Conservation (phyloP, 305 asterid species). For the Andrographis paniculata region DNA sequence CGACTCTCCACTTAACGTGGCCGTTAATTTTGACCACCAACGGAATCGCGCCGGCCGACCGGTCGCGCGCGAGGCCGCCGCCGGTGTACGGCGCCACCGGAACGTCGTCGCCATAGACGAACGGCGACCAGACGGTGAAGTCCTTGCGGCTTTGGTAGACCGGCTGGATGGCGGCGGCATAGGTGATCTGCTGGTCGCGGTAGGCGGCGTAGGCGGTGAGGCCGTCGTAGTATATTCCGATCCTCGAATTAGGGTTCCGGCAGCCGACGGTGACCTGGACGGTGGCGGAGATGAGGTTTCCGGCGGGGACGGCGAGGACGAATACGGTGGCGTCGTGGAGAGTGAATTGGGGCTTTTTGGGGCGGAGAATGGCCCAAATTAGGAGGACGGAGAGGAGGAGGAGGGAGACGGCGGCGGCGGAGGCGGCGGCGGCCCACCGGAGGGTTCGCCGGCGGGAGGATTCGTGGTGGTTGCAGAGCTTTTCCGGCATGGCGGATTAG, state of each 20-base stretch:
- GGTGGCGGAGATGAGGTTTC: conserved; percentile 51
- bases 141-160: conserved; percentile 67
- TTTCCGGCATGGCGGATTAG: conserved; percentile 32
- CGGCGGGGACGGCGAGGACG: conserved; percentile 53
- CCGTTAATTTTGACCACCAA: conserved; percentile 41
- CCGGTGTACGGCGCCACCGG: conserved; percentile 73
- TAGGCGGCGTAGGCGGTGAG: conserved; percentile 41
- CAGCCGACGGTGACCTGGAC: conserved; percentile 47
- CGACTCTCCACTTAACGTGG: conserved; percentile 55
- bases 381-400: conserved; percentile 39
- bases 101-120: conserved; percentile 43
- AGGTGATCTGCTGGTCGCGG: conserved; percentile 58
- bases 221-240: conserved; percentile 58
- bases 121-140: conserved; percentile 62
- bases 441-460: conserved; percentile 13
- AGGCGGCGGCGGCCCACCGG: conserved; percentile 22
- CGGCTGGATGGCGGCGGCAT: conserved; percentile 40
- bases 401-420: conserved; percentile 26
- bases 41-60: conserved; percentile 33
- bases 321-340: conserved; percentile 73
- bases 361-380: conserved; percentile 54
- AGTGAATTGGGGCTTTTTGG: conserved; percentile 46
- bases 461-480: conserved; percentile 43
- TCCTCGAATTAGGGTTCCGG: conserved; percentile 41
- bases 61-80: conserved; percentile 33